These are phyloP conservation scores for Colletotrichum magnum DNA, from an alignment of 2,329 filamentous ascomycete genomes.

Conservation along the genomic window DNA sequence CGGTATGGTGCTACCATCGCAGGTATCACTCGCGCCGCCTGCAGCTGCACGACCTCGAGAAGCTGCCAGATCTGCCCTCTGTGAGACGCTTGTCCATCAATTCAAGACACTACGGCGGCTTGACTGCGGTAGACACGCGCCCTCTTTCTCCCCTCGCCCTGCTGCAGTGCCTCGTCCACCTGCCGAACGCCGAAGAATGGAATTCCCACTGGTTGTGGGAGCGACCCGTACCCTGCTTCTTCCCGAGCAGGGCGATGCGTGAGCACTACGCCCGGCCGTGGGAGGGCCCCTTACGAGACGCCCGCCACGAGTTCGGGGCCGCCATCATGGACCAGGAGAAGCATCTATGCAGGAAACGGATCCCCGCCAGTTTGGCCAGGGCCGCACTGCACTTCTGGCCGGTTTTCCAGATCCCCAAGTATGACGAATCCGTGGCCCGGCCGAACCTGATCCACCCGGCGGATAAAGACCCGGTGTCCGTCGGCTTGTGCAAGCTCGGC, in stretches of 20 bases:
- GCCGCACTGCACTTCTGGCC: slow-evolving; percentile 41
- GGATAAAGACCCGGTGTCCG: slow-evolving; percentile 42
- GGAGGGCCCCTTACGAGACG: slow-evolving; percentile 46
- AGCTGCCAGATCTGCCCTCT: slow-evolving; percentile 40
- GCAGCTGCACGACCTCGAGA: slow-evolving; percentile 40
- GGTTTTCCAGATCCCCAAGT: slow-evolving; percentile 11
- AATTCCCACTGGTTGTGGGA: slow-evolving; percentile 45
- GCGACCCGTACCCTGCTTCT: slow-evolving; percentile 32
- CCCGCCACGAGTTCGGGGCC: slow-evolving; percentile 45
- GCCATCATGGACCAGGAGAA: slow-evolving; percentile 40
- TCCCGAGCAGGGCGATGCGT: slow-evolving; percentile 24
- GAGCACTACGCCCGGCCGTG: slow-evolving; percentile 39
- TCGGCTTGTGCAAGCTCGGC: slow-evolving; percentile 42
- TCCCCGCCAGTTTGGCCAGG: slow-evolving; percentile 40
- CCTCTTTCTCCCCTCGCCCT: slow-evolving; percentile 43
- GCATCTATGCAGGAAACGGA: slow-evolving; percentile 36
- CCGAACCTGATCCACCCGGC: slow-evolving; percentile 42
- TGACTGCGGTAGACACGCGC: slow-evolving; percentile 32
- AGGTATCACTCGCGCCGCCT: slow-evolving; percentile 42
- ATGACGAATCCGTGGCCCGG: slow-evolving; percentile 37
- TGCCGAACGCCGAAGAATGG: slow-evolving; percentile 42
- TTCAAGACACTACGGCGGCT: slow-evolving; percentile 14
- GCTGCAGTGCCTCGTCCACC: slow-evolving; percentile 43
- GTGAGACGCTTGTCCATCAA: slow-evolving; percentile 34
- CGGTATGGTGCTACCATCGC: slow-evolving; percentile 37